Evolutionary conservation across 441 rosid species (phyloP), one percentile per base, ranked within the genome.

Genomic region (Arabidopsis lyrata): DNA sequence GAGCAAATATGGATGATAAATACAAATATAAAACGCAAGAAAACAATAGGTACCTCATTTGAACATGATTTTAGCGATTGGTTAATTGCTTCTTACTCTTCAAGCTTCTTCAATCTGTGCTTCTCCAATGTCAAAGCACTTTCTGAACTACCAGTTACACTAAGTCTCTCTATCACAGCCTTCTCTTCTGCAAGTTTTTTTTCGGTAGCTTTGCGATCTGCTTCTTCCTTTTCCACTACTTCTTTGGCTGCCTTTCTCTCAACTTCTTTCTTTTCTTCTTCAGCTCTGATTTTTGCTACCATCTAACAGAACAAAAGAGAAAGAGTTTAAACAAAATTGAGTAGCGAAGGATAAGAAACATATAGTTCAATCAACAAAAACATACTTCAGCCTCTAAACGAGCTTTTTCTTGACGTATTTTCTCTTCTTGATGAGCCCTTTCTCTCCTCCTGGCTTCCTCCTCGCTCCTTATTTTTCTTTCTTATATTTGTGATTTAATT

Each of bases 391-490:
- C 93, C 75, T 95, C 99, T 50, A 82, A 87, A 75, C 82, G 90
- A 73, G 89, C 90, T 82, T 86, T 89, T 76, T 89, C 94, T 81
- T 89, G 94, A 62, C 87, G 87, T 70, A 86, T 35, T 78, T 84
- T 92, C 85, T 90, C 97, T 79, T 92, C 97, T 74, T 84, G 86
- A 76, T 82, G 79, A 68, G 88, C 90, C 74, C 80, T 90, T 83
- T 87, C 97, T 79, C 80, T 86, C 80, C 93, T 86, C 78, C 85
- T 95, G 68, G 93, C 88, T 76, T 95, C 99, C 82, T 94, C 99
- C 82, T 92, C 99, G 68, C 74, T 89, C 83, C 86, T 84, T 71
- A 95, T 74, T 85, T 81, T 90, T 75, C 89, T 90, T 83, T 90
- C 99, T 79, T 90, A 97, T 74, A 90, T 88, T 75, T 90, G 97